Evolutionary conservation across 306 rosid species (phyloP).

Genomic region (Acacia crassicarpa): DNA sequence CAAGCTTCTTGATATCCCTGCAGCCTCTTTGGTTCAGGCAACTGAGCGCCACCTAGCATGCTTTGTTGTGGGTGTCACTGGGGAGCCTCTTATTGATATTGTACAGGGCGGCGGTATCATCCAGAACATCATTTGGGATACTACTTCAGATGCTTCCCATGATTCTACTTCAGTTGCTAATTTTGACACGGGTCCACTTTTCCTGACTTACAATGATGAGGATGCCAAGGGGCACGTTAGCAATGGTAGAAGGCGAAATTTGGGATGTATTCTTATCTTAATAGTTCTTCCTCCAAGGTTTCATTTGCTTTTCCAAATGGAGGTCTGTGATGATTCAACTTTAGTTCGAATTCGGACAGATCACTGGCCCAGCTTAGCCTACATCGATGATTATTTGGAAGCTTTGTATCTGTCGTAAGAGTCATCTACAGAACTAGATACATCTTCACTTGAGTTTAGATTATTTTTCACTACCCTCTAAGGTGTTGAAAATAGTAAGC

Average conservation of each 20-base stretch:
- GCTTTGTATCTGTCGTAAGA: constrained; percentile 72
- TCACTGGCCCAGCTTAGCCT: constrained; percentile 98
- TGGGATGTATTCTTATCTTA: constrained; percentile 72
- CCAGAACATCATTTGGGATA: constrained; percentile 66
- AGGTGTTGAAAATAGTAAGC: not conserved
- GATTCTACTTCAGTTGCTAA: constrained; percentile 36
- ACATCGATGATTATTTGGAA: constrained; percentile 94
- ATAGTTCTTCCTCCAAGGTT: constrained; percentile 95
- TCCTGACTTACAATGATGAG: constrained; percentile 66
- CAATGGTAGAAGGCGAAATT: constrained; percentile 49
- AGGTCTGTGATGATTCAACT: constrained; percentile 82
- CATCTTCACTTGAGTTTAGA: not conserved
- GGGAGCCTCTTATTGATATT: constrained; percentile 67
- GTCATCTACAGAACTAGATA: not conserved
- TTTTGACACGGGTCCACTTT: constrained; percentile 61
- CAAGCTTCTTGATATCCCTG: constrained; percentile 80
- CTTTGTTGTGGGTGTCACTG: constrained; percentile 77
- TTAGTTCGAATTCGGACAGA: constrained; percentile 90
- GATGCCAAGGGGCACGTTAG: constrained; percentile 43
- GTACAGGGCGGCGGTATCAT: constrained; percentile 73
- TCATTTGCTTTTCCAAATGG: constrained; percentile 97
- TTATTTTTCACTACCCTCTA: not conserved
- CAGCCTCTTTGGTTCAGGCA: constrained; percentile 64
- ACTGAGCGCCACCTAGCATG: constrained; percentile 70
- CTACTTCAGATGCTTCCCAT: constrained; percentile 43